A percentile compares a stretch with the other conserved stretches of the same genome.
Conservation (phyloP, 2,329 filamentous ascomycete species). For the Aspergillus unguis region DNA sequence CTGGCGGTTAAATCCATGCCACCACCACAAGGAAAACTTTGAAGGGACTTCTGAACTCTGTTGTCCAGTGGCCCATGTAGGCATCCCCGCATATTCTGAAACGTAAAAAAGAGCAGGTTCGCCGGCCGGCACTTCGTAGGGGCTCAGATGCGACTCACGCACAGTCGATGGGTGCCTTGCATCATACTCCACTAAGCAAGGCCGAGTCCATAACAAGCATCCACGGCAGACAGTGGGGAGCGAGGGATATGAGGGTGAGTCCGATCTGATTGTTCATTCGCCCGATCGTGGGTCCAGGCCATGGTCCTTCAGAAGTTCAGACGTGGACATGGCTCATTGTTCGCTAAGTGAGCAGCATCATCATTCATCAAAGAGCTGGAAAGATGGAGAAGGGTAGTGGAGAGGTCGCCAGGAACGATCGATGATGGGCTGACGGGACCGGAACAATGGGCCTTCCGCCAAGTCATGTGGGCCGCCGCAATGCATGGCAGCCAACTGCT, state of each 20-base stretch:
- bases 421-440: slow-evolving; percentile 4
- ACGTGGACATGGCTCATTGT: background rate
- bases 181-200: background rate
- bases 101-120: too few relatives aligned
- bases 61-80: background rate
- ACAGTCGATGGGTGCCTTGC: background rate
- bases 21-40: too few relatives aligned
- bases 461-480: background rate
- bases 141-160: too few relatives aligned
- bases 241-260: background rate
- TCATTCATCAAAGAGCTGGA: background rate
- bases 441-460: slow-evolving; percentile 1
- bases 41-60: background rate
- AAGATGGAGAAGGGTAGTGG: slow-evolving; percentile 1
- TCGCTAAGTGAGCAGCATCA: background rate
- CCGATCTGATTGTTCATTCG: background rate
- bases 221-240: slow-evolving; percentile 7
- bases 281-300: background rate
- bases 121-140: too few relatives aligned
- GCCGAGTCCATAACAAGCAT: background rate
- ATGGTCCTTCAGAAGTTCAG: too few relatives aligned
- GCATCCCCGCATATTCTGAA: too few relatives aligned
- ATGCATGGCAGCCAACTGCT: background rate
- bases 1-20: too few relatives aligned
- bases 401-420: background rate